Percentiles rank a stretch among this genome's conserved stretches.
Evolutionary conservation across 1,284 basidiomycete genomes (phyloP).

Genomic region (Boletus holoroseus): DNA sequence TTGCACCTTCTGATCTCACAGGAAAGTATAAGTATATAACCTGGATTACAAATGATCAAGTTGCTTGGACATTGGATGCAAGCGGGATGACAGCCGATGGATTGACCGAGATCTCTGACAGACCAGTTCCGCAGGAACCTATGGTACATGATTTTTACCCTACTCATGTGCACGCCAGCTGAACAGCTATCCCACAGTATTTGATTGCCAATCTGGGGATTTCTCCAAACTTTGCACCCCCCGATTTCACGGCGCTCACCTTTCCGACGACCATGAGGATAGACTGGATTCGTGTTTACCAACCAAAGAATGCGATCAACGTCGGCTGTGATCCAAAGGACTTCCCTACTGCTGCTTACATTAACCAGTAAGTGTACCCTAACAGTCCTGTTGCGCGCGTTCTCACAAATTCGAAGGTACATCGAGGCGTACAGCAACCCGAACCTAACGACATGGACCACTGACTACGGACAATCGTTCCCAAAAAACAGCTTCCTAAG

Average conservation of each 20-base stretch:
- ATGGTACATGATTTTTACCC: constrained; percentile 46
- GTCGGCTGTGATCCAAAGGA: constrained; percentile 78
- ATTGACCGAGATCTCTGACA: constrained; percentile 59
- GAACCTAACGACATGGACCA: constrained; percentile 55
- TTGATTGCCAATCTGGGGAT: constrained; percentile 80
- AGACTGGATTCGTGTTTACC: constrained; percentile 84
- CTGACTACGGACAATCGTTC: constrained; percentile 54
- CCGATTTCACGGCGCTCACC: constrained; percentile 59
- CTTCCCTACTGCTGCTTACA: constrained; percentile 75
- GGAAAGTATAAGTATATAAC: constrained; percentile 59
- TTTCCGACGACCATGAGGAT: constrained; percentile 72
- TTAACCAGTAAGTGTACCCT: constrained; percentile 49
- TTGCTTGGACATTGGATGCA: constrained; percentile 74
- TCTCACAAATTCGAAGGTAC: constrained; percentile 38
- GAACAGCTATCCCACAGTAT: constrained; percentile 42
- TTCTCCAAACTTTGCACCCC: constrained; percentile 68
- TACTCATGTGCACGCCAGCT: constrained; percentile 1
- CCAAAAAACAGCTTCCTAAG: constrained; percentile 55
- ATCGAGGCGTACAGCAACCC: constrained; percentile 49
- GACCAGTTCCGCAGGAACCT: constrained; percentile 80
- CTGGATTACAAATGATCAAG: constrained; percentile 65
- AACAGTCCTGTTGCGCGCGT: neutral
- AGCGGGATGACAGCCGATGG: constrained; percentile 66
- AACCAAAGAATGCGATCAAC: constrained; percentile 59
- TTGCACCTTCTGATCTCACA: constrained; percentile 16